Base-by-base conservation (phyloP, 257 asterid species). In the Solanum tacnaense region DNA sequence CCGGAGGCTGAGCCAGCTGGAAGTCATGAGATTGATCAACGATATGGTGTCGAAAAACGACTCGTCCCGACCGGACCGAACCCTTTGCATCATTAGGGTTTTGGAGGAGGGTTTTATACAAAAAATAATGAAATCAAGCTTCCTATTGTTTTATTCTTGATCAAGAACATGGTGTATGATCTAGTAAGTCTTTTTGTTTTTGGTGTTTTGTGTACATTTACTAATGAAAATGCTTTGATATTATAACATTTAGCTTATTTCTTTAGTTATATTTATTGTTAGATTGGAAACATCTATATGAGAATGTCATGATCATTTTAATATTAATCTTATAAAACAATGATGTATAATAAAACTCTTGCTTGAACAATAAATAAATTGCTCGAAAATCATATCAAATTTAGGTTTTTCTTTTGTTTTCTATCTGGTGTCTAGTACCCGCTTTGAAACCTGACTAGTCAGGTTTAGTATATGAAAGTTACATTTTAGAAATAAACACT, bases 51-150 rank as follows among this genome's bases (percentile, higher is more conserved):
- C 10, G 98, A 94, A 84, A 94, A 94, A 89, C 96, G 98, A 9
- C 93, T 94, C 9, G 96, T 96, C 21, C 98, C 98, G 2, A 86
- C 93, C 35, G 98, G 98, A 86, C 98, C 98, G 35, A 94, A 96
- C 88, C 98, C 98, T 5, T 91, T 96, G 91, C 98, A 96, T 86
- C 97, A 96, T 88, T 96, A 89, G 87, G 87, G 89, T 36, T 74
- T 74, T 46, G 41, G 41, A 46, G 68, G 85, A 79, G 34, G 1
- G 25, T 79, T 16, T 6, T 13, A 76, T 13, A 76, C 84, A 78
- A 25, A 76, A 38, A 76, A 39, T 13, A 76, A 39, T 0, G 44
- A 39, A 76, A 76, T 10, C 84, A 38, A 75, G 83, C n/a, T 39
- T 78, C 38, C 1, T 29, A 81, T 81, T 81, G 85, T 29, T 81